Base-by-base conservation (phyloP, 352 stramenopile species). In the Halophytophthora polymorphica region DNA sequence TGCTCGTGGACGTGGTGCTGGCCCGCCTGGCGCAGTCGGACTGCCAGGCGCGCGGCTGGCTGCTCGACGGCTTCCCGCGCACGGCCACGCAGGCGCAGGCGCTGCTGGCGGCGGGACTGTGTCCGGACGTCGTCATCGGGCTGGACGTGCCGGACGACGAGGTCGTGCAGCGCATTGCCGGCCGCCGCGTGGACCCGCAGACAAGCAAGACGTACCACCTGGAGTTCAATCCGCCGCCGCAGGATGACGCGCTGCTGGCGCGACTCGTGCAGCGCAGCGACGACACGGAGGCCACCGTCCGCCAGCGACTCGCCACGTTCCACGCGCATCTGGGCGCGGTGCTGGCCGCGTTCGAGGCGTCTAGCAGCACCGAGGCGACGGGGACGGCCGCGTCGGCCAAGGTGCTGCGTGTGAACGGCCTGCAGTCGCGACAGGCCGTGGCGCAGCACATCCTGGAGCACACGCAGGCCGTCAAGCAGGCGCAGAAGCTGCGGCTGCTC, bases 161-260 rank as follows among this genome's bases (percentile, higher is more conserved):
- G 29, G 83, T 99, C 10, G 86, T 98, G 59, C 96, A 97, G 48
- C 88, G 96, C 47, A 98, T 99, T 47, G 97, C 90, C 33, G 96
- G 96, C 42, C 82, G 96, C 29, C 93, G 95, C 53, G 90, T 98
- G 29, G 95, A 99, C 66, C 93, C 96, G 21, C 80, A 83, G 29
- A 97, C 76, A 2, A 92, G 95, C 62, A 92, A 96, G 50, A 97
- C 87, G 45, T 99, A 98, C 69, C 96, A 99, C 48, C 72, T 98
- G 6, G 96, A 98, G 64, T 98, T 97, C 69, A 97, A 96, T 53
- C 94, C 95, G n/a, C 96, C 96, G 6, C 57, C 78, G 7, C 61
- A 82, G 14, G 82, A 79, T 48, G 84, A 82, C 44, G 67, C 64
- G 28, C 68, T 78, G 37, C 84, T 66, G 31, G 80, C 59, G 58